A percentile compares a stretch with the other conserved stretches of the same genome.
Evolutionary conservation across 2,329 filamentous ascomycete genomes (phyloP).

Genomic region (Penicillium capsulatum): DNA sequence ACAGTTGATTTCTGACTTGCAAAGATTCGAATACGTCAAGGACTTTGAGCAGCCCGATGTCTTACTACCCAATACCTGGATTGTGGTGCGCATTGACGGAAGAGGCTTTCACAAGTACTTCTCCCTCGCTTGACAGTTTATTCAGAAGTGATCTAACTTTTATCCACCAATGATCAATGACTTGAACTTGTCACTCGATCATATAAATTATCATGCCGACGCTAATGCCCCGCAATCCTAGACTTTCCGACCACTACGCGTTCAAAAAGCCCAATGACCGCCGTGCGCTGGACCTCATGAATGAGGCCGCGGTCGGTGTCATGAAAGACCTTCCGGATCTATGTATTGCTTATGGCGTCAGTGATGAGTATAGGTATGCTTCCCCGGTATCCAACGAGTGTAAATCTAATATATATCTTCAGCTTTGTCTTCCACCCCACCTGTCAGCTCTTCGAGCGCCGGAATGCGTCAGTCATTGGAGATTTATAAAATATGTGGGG

Average conservation of each 20-base stretch:
- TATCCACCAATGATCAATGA: neutral
- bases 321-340: constrained; percentile 81
- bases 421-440: constrained; percentile 87
- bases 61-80: constrained; percentile 87
- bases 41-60: constrained; percentile 77
- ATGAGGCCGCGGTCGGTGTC: constrained; percentile 79
- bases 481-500: neutral
- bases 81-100: constrained; percentile 90
- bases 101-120: constrained; percentile 87
- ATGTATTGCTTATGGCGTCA: constrained; percentile 83
- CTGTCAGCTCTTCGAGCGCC: constrained; percentile 77
- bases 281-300: constrained; percentile 88
- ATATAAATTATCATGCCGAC: neutral
- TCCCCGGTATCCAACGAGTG: neutral
- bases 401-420: neutral
- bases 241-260: constrained; percentile 73
- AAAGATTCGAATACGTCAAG: constrained; percentile 90
- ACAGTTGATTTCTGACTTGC: constrained; percentile 3
- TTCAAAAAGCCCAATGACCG: constrained; percentile 93
- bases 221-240: constrained; percentile 33
- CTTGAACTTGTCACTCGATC: neutral
- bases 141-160: neutral
- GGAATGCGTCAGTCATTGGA: constrained; percentile 61
- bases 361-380: constrained; percentile 74
- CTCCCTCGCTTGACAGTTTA: neutral